These are phyloP conservation scores for Hypericum androsaemum DNA, from an alignment of 345 rosid genomes.

Conservation along the genomic window DNA sequence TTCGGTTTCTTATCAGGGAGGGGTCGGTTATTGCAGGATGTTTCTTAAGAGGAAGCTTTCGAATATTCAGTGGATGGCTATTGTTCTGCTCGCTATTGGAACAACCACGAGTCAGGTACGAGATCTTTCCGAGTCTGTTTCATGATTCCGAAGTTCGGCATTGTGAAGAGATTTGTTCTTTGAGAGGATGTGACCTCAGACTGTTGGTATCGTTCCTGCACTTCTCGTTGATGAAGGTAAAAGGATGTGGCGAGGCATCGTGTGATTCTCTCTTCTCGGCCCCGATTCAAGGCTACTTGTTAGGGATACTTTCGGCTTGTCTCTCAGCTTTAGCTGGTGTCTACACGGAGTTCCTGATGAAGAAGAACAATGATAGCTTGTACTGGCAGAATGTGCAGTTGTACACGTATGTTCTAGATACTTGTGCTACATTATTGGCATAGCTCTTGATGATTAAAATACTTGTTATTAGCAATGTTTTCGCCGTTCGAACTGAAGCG, in stretches of 20 bases:
- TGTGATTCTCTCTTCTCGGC: constrained; percentile 85
- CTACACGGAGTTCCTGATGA: constrained; percentile 92
- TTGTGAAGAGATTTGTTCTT: not conserved
- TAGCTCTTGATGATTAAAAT: too few species aligned
- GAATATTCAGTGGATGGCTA: constrained; percentile 80
- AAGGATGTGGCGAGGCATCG: constrained; percentile 80
- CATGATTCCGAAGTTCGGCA: not conserved
- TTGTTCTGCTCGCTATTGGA: constrained; percentile 74
- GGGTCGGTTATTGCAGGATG: constrained; percentile 20
- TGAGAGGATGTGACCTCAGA: too few species aligned
- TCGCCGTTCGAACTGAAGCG: too few species aligned
- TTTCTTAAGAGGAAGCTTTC: constrained; percentile 61
- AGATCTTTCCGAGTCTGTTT: not conserved
- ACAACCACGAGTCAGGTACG: constrained; percentile 86
- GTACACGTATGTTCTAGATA: constrained; percentile 41
- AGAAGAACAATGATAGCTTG: constrained; percentile 85
- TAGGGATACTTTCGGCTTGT: constrained; percentile 79
- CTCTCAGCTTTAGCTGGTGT: constrained; percentile 92
- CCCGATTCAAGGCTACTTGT: constrained; percentile 79
- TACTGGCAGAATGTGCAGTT: constrained; percentile 95
- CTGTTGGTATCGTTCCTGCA: constrained; percentile 2
- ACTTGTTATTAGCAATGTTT: too few species aligned
- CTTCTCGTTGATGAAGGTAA: constrained; percentile 40
- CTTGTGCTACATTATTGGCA: too few species aligned
- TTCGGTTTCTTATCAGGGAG: too few species aligned